Conservation (phyloP, 1,284 basidiomycete genomes). For the Austroboletus novae-zelandiae region DNA sequence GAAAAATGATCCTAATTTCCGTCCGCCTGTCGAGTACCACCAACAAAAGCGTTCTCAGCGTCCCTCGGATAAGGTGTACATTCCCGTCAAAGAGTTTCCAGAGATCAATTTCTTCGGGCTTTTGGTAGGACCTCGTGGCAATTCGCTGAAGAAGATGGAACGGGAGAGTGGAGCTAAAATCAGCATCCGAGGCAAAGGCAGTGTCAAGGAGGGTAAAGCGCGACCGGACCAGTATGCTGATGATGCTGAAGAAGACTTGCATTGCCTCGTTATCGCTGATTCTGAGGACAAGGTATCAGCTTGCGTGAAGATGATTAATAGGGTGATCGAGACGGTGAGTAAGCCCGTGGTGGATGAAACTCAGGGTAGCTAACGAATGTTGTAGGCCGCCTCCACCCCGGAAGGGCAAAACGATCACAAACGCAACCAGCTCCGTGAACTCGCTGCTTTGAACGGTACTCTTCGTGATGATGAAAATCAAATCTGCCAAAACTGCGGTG, state of each 20-base stretch:
- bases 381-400: conserved; percentile 93
- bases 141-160: conserved; percentile 99
- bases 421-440: conserved; percentile 96
- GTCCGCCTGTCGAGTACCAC: conserved; percentile 93
- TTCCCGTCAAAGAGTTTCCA: conserved; percentile 99
- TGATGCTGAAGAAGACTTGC: conserved; percentile 98
- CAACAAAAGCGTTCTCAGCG: conserved; percentile 90
- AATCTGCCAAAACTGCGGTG: conserved; percentile 97
- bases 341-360: background rate
- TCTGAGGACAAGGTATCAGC: conserved; percentile 86
- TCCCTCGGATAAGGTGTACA: conserved; percentile 97
- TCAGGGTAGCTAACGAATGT: conserved; percentile 16
- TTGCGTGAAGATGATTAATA: conserved; percentile 96
- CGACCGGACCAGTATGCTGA: conserved; percentile 89
- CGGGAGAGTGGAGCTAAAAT: conserved; percentile 98
- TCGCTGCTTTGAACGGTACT: conserved; percentile 97
- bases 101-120: conserved; percentile 99
- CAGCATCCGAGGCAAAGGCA: conserved; percentile 96
- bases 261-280: conserved; percentile 96
- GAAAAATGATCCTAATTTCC: conserved; percentile 97
- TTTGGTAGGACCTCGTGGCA: conserved; percentile 96
- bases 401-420: conserved; percentile 99
- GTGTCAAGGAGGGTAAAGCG: conserved; percentile 98
- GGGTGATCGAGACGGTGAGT: conserved; percentile 94
- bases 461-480: conserved; percentile 99